Evolutionary conservation across 768 basidiomycete genomes (phyloP), one percentile per base, ranked within the genome.

Genomic region (Tylopilus cervinicoccineus): DNA sequence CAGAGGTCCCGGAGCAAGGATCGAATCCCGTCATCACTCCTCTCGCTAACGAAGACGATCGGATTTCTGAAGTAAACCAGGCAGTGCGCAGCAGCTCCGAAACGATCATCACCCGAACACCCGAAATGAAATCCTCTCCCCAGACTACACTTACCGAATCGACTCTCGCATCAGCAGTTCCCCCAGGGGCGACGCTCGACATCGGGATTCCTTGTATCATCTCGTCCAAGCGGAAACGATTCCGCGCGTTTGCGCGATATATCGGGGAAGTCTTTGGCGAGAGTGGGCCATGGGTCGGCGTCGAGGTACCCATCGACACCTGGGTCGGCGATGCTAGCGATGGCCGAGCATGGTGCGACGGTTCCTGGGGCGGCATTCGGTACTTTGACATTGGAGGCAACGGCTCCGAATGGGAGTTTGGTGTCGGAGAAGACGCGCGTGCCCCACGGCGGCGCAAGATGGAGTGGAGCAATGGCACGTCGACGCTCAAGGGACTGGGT

Each of bases 151-250:
- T 63, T 19, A 61, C 57, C 1, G 59, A 65, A 33, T 60, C 57
- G 3, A 57, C 67, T 17, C 54, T 67, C 34, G 54, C 54, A 7
- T 57, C 55, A 5, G 31, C 54, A 16, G 52, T 52, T 5, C 69
- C 56, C 4, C 52, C 52, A 9, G 90, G 91, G 1, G 81, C 84
- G 3, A 87, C 83, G 11, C 78, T 94, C 29, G 85, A 88, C 29
- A 82, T 93, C 23, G 91, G 91, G 9, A 93, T 93, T 28, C 89
- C 92, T 0, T 93, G 92, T 69, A 91, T 93, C 63, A 86, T 93
- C 53, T 80, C 88, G 3, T 86, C 84, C 34, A 87, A 88, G 62
- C 78, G 86, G 31, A 84, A 85, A 53, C 79, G 89, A 9, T 91
- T 93, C 76, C 83, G 86, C 42, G 92, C 92, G 1, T 86, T 82